phyloP scores from a whole-genome alignment of 1,139 yeast genomes.

The Taphrina confusa region DNA sequence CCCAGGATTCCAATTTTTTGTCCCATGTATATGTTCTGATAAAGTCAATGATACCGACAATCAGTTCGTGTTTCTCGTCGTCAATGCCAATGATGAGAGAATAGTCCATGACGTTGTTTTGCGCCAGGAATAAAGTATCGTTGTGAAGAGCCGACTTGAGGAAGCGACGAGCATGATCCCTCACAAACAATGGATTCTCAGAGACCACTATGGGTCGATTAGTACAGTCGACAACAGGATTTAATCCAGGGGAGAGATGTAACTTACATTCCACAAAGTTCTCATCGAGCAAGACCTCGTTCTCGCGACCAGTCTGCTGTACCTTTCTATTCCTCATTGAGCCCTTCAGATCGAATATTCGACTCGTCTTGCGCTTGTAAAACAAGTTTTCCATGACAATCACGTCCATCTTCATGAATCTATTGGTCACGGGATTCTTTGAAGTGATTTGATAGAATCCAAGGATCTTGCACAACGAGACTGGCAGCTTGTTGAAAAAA shows the following conservation, averaged over 20 bases:
- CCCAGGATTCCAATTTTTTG: constrained; percentile 97
- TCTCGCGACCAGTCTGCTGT: constrained; percentile 91
- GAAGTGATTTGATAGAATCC: constrained; percentile 94
- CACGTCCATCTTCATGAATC: constrained; percentile 80
- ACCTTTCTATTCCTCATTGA: constrained; percentile 97
- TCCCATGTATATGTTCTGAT: constrained; percentile 98
- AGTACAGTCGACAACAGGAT: background rate
- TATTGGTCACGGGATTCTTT: constrained; percentile 72
- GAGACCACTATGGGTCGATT: constrained; percentile 56
- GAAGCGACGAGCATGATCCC: constrained; percentile 85
- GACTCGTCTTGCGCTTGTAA: constrained; percentile 75
- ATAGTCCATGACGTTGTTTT: constrained; percentile 99
- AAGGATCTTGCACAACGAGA: constrained; percentile 89
- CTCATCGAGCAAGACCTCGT: constrained; percentile 92
- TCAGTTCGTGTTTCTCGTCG: constrained; percentile 64
- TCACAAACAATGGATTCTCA: constrained; percentile 91
- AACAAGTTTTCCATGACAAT: constrained; percentile 94
- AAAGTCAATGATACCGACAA: constrained; percentile 88
- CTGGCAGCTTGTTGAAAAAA: constrained; percentile 88
- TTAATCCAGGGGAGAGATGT: too few species aligned
- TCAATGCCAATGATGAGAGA: constrained; percentile 92
- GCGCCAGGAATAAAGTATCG: constrained; percentile 88
- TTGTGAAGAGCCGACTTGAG: constrained; percentile 88
- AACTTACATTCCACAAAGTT: constrained; percentile 82
- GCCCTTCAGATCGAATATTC: constrained; percentile 94